A percentile compares a stretch with the other conserved stretches of the same genome.
phyloP scores from a whole-genome alignment of 1,284 basidiomycete genomes.

The Gomphus sp. region DNA sequence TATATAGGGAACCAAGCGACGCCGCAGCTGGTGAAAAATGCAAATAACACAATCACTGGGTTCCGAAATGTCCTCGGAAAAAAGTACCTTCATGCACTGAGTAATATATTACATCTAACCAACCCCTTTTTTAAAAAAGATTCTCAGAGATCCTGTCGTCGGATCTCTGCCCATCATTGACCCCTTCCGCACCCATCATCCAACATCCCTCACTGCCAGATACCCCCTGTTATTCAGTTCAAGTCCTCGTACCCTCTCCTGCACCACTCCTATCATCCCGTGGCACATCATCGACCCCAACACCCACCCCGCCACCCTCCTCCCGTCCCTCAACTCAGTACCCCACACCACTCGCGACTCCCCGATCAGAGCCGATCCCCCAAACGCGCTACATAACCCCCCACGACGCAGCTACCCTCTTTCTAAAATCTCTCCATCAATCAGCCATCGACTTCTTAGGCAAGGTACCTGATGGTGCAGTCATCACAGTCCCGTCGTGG shows the following conservation, averaged over 20 bases:
- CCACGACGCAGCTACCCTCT: conserved; percentile 79
- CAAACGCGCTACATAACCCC: conserved; percentile 74
- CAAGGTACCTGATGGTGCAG: conserved; percentile 70
- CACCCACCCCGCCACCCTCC: conserved; percentile 48
- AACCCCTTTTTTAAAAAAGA: conserved; percentile 26
- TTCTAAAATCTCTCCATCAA: conserved; percentile 76
- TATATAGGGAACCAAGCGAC: conserved; percentile 97
- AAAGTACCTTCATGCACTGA: conserved; percentile 43
- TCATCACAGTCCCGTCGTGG: conserved; percentile 76
- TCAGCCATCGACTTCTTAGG: conserved; percentile 94
- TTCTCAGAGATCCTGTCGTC: conserved; percentile 66
- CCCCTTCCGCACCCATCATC: conserved; percentile 56
- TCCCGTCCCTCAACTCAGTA: conserved; percentile 61
- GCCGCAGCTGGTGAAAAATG: conserved; percentile 92
- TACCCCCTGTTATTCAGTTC: conserved; percentile 80
- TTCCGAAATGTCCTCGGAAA: conserved; percentile 94
- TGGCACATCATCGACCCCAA: conserved; percentile 35
- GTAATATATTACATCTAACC: neutral
- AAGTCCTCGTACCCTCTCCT: conserved; percentile 70
- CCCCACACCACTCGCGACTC: conserved; percentile 60
- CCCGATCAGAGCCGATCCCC: conserved; percentile 71
- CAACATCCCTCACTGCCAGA: conserved; percentile 68
- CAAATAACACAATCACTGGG: conserved; percentile 87
- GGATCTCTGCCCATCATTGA: conserved; percentile 20
- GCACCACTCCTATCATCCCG: conserved; percentile 16